Evolutionary conservation across 148 eudicot species (phyloP).

Genomic region (Heliosperma pusillum): DNA sequence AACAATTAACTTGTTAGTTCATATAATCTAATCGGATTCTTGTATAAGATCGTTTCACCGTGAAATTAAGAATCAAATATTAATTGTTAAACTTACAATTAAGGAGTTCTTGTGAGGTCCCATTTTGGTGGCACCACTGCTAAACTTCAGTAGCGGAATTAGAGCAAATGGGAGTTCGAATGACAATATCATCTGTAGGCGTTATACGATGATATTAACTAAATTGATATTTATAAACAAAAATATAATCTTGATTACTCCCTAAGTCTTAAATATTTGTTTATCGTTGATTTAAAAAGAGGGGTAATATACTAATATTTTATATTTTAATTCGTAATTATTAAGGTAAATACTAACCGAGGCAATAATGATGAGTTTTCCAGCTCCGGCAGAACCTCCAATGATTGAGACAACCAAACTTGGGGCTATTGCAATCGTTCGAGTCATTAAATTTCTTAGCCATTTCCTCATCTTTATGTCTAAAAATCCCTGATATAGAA

Average conservation of each 20-base stretch:
- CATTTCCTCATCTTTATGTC: constrained; percentile 80
- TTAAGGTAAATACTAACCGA: constrained; percentile 45
- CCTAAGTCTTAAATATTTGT: no score
- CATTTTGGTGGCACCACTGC: constrained; percentile 73
- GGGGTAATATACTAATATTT: no score
- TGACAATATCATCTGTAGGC: constrained; percentile 75
- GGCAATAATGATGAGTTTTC: constrained; percentile 77
- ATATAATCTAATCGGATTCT: no score
- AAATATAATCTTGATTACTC: not conserved
- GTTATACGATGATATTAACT: not conserved
- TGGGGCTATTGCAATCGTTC: constrained; percentile 72
- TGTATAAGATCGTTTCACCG: no score
- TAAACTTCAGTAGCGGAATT: constrained; percentile 94
- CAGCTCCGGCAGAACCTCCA: constrained; percentile 74
- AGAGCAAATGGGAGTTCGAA: constrained; percentile 94
- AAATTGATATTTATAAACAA: no score
- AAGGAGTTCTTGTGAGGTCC: constrained; percentile 92
- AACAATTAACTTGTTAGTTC: not conserved
- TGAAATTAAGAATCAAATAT: no score
- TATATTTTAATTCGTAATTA: not conserved
- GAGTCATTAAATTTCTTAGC: constrained; percentile 72
- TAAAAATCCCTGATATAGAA: constrained; percentile 64
- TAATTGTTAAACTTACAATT: constrained; percentile 37
- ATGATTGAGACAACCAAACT: constrained; percentile 76
- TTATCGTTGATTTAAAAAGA: no score